Conservation (phyloP, 2,329 filamentous ascomycete genomes). For the Botryosphaeria dothidea region DNA sequence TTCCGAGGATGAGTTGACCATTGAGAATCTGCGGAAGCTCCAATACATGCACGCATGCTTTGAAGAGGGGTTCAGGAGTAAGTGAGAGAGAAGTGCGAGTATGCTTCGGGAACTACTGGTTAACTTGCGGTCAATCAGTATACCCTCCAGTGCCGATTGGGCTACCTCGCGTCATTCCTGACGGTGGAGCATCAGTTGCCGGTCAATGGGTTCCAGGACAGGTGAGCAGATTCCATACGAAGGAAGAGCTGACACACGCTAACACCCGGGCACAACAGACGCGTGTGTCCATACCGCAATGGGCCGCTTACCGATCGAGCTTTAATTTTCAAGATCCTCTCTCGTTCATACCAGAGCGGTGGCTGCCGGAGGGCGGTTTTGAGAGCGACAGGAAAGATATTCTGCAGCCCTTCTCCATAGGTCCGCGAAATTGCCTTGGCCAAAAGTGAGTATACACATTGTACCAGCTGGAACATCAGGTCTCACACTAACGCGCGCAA, state of each 20-base stretch:
- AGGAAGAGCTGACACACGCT: not conserved
- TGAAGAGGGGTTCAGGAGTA: constrained; percentile 40
- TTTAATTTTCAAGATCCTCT: constrained; percentile 37
- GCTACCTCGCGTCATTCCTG: constrained; percentile 35
- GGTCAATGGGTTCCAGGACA: constrained; percentile 38
- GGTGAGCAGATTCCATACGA: constrained; percentile 18
- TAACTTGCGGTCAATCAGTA: constrained; percentile 20
- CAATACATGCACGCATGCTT: constrained; percentile 28
- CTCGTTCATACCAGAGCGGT: constrained; percentile 44
- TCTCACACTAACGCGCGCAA: no score
- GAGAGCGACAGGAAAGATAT: constrained; percentile 33
- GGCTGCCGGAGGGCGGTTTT: constrained; percentile 34
- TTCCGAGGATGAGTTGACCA: not conserved
- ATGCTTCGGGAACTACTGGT: not conserved
- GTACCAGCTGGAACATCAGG: no score
- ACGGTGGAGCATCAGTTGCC: constrained; percentile 38
- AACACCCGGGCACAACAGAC: constrained; percentile 20
- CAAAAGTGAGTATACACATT: constrained; percentile 31
- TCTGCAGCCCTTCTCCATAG: constrained; percentile 48
- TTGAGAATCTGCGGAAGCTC: not conserved
- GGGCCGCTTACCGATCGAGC: constrained; percentile 12
- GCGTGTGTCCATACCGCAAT: constrained; percentile 24
- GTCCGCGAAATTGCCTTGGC: constrained; percentile 41
- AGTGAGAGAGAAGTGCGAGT: not conserved
- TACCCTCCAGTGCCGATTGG: constrained; percentile 43